Evolutionary conservation across 164 flowering plant genomes (phyloP), one percentile per base, ranked within the genome.

Genomic region (Liriodendron chinense): DNA sequence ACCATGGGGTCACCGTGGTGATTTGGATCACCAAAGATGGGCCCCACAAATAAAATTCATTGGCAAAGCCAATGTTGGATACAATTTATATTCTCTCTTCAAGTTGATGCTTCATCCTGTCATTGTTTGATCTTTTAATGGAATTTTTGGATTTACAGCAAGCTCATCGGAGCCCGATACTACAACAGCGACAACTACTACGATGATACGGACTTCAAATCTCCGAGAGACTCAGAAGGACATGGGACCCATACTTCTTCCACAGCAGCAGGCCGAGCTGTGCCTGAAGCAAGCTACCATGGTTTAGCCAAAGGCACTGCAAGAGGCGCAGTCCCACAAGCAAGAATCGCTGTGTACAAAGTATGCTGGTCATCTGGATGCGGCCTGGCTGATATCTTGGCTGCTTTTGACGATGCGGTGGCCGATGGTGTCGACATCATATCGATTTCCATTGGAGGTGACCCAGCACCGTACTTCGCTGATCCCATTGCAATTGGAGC

Each of bases 401-500:
- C 80, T n/a, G 83, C 78, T 7, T 81, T 78, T 47, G 79, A 81
- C 59, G 83, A 81, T 23, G 81, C 80, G 1, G 75, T 78, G 21
- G 78, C 78, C 6, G 80, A 81, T 56, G 80, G 80, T 2, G 83
- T 78, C 5, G 83, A 81, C 47, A 21, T 81, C 12, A 20, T 78
- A 9, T 81, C 83, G 9, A 56, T 76, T 9, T 81, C 83, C 0
- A 70, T 81, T 26, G 77, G 79, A 5, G 89, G 91, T 7, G 81
- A 73, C 1, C 53, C 18, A 9, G 0, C 0, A 1, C 70, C 83
- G 34, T 88, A 83, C 47, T 82, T 87, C 56, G 9, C 78, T 0
- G 88, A 90, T 59, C 0, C 81, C 0, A 81, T 86, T 21, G 90
- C 91, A 1, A 84, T 86, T 48, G 85, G 88, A 24, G 69, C 88